A percentile compares a stretch with the other conserved stretches of the same genome.
Conservation (phyloP, 495 filamentous ascomycete species). For the Talaromyces borbonicus region DNA sequence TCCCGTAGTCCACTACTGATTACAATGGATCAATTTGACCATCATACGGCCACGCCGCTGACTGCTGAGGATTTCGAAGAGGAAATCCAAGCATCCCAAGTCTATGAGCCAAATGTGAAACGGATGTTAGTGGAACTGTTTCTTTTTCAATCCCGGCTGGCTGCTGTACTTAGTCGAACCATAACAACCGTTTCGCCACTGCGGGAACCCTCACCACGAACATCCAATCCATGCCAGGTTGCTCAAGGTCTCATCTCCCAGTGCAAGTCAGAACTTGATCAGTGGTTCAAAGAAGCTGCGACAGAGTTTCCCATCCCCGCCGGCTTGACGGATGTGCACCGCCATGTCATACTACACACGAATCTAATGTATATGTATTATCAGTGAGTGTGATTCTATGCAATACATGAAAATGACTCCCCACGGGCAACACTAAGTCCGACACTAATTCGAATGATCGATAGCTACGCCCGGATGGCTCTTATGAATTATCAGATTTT, state of each 20-base stretch:
- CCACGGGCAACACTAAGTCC: too few species aligned
- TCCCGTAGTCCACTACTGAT: conserved; percentile 38
- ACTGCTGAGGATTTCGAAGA: conserved; percentile 29
- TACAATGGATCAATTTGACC: conserved; percentile 28
- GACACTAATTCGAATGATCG: too few species aligned
- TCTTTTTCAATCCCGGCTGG: conserved; percentile 34
- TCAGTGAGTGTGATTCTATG: too few species aligned
- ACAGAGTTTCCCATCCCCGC: background rate
- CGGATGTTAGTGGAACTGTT: conserved; percentile 30
- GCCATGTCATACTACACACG: background rate
- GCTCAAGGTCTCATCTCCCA: background rate
- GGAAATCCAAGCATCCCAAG: conserved; percentile 30
- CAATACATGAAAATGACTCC: too few species aligned
- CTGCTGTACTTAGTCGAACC: conserved; percentile 36
- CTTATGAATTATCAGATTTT: too few species aligned
- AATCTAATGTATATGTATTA: background rate
- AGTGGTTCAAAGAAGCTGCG: background rate
- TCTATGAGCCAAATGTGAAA: conserved; percentile 34
- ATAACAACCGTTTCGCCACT: conserved; percentile 19
- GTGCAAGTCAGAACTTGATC: background rate
- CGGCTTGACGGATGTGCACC: background rate
- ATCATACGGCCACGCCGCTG: conserved; percentile 9
- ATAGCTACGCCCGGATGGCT: too few species aligned
- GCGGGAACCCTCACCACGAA: background rate
- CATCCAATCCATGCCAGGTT: background rate